Evolutionary conservation across 176 grass and related monocot species (phyloP).

Genomic region (Tuctoria greenei): DNA sequence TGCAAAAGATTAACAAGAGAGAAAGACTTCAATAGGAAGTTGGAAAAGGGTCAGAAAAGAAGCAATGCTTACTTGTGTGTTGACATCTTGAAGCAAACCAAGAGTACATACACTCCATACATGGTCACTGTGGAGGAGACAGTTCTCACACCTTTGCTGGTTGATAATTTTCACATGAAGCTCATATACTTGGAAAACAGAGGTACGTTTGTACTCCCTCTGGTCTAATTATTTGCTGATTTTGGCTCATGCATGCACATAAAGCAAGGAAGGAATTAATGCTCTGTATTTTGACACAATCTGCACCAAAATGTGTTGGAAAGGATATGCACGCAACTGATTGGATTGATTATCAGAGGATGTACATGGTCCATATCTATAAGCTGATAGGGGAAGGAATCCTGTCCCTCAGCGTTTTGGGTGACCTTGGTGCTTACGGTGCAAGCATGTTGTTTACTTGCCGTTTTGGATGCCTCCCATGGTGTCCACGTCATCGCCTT

Average conservation of each 20-base stretch:
- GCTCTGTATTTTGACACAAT: no score
- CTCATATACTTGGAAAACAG: slow-evolving; percentile 72
- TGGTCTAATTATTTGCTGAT: not conserved
- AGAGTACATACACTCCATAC: slow-evolving; percentile 18
- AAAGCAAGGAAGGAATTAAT: not conserved
- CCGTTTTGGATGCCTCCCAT: no score
- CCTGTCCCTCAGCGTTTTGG: no score
- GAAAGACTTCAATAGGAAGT: slow-evolving; percentile 51
- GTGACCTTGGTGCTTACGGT: no score
- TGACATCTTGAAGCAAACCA: slow-evolving; percentile 61
- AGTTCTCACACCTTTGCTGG: slow-evolving; percentile 49
- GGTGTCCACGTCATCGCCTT: no score
- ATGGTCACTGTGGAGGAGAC: slow-evolving; percentile 38
- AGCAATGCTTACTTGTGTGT: slow-evolving; percentile 71
- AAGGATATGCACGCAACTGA: no score
- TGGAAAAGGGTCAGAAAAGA: slow-evolving; percentile 40
- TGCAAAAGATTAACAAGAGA: slow-evolving; percentile 69
- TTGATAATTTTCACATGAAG: slow-evolving; percentile 66
- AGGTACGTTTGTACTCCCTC: slow-evolving; percentile 41
- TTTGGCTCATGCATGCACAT: not conserved
- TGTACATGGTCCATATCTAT: no score
- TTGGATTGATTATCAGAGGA: no score
- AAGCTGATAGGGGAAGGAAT: no score
- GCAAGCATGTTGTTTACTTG: no score
- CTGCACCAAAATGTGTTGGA: no score